Evolutionary conservation across 2,329 filamentous ascomycete species (phyloP).

Genomic region (Hawksworthiomyces lignivorus): DNA sequence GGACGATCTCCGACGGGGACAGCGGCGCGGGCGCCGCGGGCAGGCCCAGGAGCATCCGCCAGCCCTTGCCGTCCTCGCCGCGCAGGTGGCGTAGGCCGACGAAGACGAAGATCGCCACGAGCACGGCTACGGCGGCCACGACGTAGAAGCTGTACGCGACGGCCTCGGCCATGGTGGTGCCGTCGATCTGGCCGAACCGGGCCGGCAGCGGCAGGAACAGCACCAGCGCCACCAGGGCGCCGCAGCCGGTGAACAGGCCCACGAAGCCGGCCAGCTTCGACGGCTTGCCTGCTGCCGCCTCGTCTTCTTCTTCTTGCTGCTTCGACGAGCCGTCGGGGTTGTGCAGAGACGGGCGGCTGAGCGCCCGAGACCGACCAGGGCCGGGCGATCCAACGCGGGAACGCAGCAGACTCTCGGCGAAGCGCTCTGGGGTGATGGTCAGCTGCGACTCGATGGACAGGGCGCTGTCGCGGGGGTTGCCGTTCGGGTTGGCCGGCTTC

Average conservation of each 20-base stretch:
- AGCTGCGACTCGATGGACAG: constrained; percentile 65
- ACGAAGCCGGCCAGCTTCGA: constrained; percentile 75
- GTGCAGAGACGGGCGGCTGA: constrained; percentile 15
- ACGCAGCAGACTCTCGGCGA: constrained; percentile 21
- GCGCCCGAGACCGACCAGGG: constrained; percentile 13
- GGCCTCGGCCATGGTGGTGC: constrained; percentile 64
- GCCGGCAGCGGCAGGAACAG: constrained; percentile 85
- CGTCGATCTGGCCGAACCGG: constrained; percentile 61
- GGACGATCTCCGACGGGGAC: constrained; percentile 6
- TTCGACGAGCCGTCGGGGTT: constrained; percentile 8
- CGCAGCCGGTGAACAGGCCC: constrained; percentile 85
- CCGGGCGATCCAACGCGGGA: constrained; percentile 18
- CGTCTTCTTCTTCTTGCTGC: constrained; percentile 5
- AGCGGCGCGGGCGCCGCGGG: neutral
- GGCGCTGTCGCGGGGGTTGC: constrained; percentile 47
- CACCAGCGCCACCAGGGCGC: constrained; percentile 73
- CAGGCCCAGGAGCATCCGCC: constrained; percentile 46
- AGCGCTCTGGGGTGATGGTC: constrained; percentile 64
- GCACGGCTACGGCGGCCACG: constrained; percentile 64
- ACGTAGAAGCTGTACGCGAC: constrained; percentile 83
- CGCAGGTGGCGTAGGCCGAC: constrained; percentile 62
- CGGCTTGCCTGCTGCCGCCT: constrained; percentile 35
- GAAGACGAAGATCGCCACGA: constrained; percentile 67
- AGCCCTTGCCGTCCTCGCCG: constrained; percentile 73
- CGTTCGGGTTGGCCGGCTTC: constrained; percentile 43